Evolutionary conservation across 1,139 yeast genomes (phyloP).

Genomic region (Pichia sp.): DNA sequence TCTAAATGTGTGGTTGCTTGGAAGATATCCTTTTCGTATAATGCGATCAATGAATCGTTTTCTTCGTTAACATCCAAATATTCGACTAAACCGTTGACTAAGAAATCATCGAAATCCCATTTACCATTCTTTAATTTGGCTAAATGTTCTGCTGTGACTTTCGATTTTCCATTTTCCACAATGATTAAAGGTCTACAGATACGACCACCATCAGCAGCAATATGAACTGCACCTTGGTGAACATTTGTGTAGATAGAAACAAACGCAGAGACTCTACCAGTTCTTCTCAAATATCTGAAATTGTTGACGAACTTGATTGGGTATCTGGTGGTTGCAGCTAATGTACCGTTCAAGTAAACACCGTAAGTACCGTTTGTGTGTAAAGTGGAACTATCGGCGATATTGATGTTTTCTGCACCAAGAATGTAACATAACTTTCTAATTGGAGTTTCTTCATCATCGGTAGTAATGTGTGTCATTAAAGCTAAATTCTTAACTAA

Average conservation of each 20-base stretch:
- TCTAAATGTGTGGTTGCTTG: conserved; percentile 81
- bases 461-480: conserved; percentile 99
- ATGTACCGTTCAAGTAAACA: conserved; percentile 89
- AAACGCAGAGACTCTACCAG: conserved; percentile 85
- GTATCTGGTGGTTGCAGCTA: conserved; percentile 84
- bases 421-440: conserved; percentile 70
- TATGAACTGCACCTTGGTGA: conserved; percentile 91
- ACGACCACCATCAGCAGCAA: conserved; percentile 99
- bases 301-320: conserved; percentile 77
- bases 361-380: conserved; percentile 80
- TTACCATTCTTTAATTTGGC: conserved; percentile 59
- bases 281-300: conserved; percentile 79
- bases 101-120: conserved; percentile 86
- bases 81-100: conserved; percentile 84
- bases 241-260: conserved; percentile 87
- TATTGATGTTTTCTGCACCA: conserved; percentile 86
- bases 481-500: conserved; percentile 93
- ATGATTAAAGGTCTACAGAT: conserved; percentile 96
- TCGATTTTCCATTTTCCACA: conserved; percentile 68
- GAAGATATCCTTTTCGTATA: conserved; percentile 68
- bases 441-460: conserved; percentile 93
- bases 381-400: conserved; percentile 80
- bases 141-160: conserved; percentile 72
- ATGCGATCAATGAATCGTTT: conserved; percentile 90
- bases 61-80: conserved; percentile 98